Base-by-base conservation (phyloP, 345 rosid genomes). In the Euphorbia tirucalli region DNA sequence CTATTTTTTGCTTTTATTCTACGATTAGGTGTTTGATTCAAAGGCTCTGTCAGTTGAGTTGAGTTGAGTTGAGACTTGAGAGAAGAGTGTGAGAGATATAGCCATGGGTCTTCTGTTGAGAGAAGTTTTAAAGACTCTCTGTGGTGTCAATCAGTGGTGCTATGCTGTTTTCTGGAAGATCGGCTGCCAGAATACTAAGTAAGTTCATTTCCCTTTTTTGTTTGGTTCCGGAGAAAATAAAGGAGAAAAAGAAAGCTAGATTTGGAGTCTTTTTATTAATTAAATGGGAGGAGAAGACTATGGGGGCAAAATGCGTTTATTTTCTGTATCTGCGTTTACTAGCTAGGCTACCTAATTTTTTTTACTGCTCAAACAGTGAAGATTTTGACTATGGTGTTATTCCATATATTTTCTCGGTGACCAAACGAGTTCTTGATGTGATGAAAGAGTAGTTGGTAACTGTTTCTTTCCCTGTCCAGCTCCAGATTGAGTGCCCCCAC, bases 161-260 rank as follows among this genome's bases (percentile, higher is more conserved):
- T 95, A 90, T 77, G 93, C 98, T 80, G 96, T 88, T 70, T 90
- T 95, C 78, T 95, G 99, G 99, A 95, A 92, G 87, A 87, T 84
- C 72, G 98, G 96, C 69, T 89, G 88, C 79, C 98, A 93, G 76
- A 95, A 95, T 81, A 79, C 93, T 43, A 87, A 85, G 99, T 95
- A 79, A 80, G 83, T 13, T 6, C 14, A 2, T 68, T 11, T 44
- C 31, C 22, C 27, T 27, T 67, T n/a, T 52, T 28, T 39, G 54
- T 57, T 27, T 69, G 69, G 30, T 55, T 60, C 14, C 65, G 4
- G 14, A 18, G 27, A 28, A 68, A 68, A 16, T 60, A 58, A 44
- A 31, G 15, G 59, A 44, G 25, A 56, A 43, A 18, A 11, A 27
- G 27, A 21, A 11, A 7, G 11, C 52, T 46, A 16, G 18, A 46